Conservation (phyloP, 495 filamentous ascomycete species). For the Aspergillus nidulans region DNA sequence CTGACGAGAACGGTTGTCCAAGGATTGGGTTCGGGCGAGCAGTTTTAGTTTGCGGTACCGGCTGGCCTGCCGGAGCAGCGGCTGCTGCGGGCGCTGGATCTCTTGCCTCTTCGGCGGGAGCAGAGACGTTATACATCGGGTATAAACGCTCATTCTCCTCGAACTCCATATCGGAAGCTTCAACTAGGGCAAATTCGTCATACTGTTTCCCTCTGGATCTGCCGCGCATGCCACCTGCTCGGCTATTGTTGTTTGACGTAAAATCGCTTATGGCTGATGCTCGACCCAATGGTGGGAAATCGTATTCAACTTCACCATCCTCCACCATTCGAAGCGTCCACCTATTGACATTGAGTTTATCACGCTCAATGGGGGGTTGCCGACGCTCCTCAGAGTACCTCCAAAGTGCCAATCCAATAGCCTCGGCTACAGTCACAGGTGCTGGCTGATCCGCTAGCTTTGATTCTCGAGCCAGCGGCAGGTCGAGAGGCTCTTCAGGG, state of each 20-base stretch:
- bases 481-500: slow-evolving; percentile 66
- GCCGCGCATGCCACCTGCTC: slow-evolving; percentile 55
- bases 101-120: slow-evolving; percentile 38
- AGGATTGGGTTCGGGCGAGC: slow-evolving; percentile 57
- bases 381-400: slow-evolving; percentile 78
- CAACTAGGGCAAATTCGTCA: slow-evolving; percentile 88
- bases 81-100: slow-evolving; percentile 33
- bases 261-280: slow-evolving; percentile 78
- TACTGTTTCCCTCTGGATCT: slow-evolving; percentile 77
- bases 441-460: slow-evolving; percentile 63
- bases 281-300: slow-evolving; percentile 83
- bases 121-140: slow-evolving; percentile 62
- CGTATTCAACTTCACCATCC: slow-evolving; percentile 90
- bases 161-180: slow-evolving; percentile 72
- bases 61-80: slow-evolving; percentile 38
- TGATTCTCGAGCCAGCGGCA: slow-evolving; percentile 71
- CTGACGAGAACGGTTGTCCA: slow-evolving; percentile 44
- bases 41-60: slow-evolving; percentile 24
- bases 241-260: slow-evolving; percentile 87
- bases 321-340: slow-evolving; percentile 96
- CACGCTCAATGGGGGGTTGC: slow-evolving; percentile 62
- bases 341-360: slow-evolving; percentile 78
- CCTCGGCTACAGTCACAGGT: slow-evolving; percentile 77
- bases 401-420: slow-evolving; percentile 86
- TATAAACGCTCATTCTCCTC: slow-evolving; percentile 72